phyloP scores from a whole-genome alignment of 208 protist species.

The Acanthamoeba culbertsoni region DNA sequence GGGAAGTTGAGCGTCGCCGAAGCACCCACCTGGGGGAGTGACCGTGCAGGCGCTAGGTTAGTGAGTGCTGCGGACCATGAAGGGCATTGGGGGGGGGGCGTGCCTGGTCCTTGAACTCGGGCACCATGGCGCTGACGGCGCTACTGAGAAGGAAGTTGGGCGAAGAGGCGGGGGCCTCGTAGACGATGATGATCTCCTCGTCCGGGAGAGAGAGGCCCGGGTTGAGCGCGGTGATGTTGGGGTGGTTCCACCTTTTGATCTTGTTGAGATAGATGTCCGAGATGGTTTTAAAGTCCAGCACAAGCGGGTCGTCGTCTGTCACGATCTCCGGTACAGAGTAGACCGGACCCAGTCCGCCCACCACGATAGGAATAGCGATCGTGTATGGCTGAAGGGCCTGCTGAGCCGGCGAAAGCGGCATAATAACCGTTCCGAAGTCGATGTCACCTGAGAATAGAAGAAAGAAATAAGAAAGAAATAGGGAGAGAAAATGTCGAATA shows the following conservation, averaged over 20 bases:
- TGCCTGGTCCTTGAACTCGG: not conserved
- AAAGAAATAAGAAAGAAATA: not conserved
- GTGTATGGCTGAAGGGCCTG: not conserved
- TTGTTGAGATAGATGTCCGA: constrained; percentile 45
- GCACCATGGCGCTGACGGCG: not conserved
- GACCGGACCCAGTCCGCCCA: not conserved
- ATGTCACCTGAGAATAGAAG: not conserved
- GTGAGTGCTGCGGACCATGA: not conserved
- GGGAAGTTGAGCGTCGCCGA: not conserved
- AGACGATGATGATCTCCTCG: not conserved
- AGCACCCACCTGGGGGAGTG: constrained; percentile 1
- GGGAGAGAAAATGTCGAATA: not conserved
- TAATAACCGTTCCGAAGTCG: not conserved
- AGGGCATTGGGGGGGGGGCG: not conserved
- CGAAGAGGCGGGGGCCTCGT: not conserved
- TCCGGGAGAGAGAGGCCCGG: not conserved
- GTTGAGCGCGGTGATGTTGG: not conserved
- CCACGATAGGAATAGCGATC: not conserved
- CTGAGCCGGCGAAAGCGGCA: not conserved
- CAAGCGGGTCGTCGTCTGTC: not conserved
- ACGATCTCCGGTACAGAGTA: not conserved
- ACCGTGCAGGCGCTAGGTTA: not conserved
- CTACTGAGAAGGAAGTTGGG: not conserved
- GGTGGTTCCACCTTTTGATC: constrained; percentile 32
- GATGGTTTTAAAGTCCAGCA: constrained; percentile 24